These are phyloP conservation scores for Binderoboletus segoi DNA, from an alignment of 1,284 basidiomycete genomes.

Conservation along the genomic window DNA sequence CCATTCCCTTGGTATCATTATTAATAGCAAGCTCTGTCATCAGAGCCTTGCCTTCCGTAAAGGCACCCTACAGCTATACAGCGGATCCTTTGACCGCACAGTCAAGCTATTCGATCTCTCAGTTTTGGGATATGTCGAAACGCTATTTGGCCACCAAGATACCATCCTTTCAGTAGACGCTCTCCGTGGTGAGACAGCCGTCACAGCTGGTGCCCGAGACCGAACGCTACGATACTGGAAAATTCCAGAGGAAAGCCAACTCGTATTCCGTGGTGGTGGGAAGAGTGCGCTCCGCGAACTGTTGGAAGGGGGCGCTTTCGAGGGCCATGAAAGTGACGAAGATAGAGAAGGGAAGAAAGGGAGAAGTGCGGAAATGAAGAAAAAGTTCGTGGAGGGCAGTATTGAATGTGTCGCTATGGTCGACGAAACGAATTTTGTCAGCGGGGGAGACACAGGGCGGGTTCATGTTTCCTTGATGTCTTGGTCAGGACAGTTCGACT, in stretches of 20 bases:
- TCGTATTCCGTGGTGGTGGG: constrained; percentile 94
- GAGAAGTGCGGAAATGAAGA: constrained; percentile 44
- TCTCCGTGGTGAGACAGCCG: constrained; percentile 81
- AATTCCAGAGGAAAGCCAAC: constrained; percentile 92
- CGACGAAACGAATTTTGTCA: constrained; percentile 91
- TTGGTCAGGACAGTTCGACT: background rate
- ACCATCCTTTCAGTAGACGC: constrained; percentile 78
- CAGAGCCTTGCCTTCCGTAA: constrained; percentile 83
- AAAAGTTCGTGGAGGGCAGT: constrained; percentile 83
- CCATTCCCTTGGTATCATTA: background rate
- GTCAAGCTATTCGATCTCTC: constrained; percentile 76
- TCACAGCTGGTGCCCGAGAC: constrained; percentile 89
- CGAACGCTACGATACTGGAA: constrained; percentile 96
- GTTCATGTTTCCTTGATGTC: constrained; percentile 32
- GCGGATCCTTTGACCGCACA: constrained; percentile 89
- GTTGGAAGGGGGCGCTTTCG: constrained; percentile 72
- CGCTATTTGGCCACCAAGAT: constrained; percentile 97
- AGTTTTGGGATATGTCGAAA: constrained; percentile 92
- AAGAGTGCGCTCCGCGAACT: constrained; percentile 78
- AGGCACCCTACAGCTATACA: constrained; percentile 84
- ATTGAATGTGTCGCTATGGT: constrained; percentile 94
- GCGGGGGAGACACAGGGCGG: constrained; percentile 94
- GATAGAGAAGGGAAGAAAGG: constrained; percentile 39
- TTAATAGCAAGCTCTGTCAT: background rate
- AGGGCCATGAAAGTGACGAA: constrained; percentile 52